These are phyloP conservation scores for Fusarium mexicanum DNA, from an alignment of 2,329 filamentous ascomycete species.

Conservation along the genomic window DNA sequence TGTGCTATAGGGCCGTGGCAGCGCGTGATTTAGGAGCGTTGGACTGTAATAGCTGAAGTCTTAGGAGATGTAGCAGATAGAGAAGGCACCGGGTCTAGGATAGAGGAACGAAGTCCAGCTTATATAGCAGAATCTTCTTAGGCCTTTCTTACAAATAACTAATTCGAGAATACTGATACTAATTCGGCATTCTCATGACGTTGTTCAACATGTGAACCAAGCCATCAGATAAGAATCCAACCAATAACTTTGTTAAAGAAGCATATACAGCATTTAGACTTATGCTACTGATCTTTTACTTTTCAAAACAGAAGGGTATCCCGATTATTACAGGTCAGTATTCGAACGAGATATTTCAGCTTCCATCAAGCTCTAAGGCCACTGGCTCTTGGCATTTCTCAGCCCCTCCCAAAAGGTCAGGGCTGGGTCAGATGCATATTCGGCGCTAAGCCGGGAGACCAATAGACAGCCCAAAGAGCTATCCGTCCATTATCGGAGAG, in stretches of 20 bases:
- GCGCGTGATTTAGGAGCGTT: neutral
- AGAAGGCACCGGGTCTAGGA: fast-evolving
- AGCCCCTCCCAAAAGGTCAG: neutral
- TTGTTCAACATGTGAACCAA: neutral
- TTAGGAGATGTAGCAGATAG: neutral
- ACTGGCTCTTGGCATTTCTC: neutral
- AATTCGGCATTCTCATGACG: neutral
- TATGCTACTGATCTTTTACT: no score
- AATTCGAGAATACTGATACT: neutral
- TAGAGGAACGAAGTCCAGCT: fast-evolving
- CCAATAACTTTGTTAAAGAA: neutral
- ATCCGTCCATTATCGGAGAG: neutral
- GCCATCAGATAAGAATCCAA: neutral
- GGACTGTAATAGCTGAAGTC: neutral
- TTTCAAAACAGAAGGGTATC: neutral
- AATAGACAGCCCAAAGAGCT: neutral
- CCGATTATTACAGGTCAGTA: neutral
- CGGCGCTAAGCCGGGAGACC: neutral
- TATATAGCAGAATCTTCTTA: fast-evolving
- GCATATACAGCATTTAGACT: neutral
- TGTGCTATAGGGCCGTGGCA: neutral
- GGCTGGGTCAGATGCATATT: neutral
- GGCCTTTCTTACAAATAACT: no score
- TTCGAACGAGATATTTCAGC: neutral
- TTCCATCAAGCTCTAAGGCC: neutral